A percentile compares a stretch with the other conserved stretches of the same genome.
These are phyloP conservation scores for Pichia rugopelliculosa DNA, from an alignment of 805 yeast species.

Conservation along the genomic window DNA sequence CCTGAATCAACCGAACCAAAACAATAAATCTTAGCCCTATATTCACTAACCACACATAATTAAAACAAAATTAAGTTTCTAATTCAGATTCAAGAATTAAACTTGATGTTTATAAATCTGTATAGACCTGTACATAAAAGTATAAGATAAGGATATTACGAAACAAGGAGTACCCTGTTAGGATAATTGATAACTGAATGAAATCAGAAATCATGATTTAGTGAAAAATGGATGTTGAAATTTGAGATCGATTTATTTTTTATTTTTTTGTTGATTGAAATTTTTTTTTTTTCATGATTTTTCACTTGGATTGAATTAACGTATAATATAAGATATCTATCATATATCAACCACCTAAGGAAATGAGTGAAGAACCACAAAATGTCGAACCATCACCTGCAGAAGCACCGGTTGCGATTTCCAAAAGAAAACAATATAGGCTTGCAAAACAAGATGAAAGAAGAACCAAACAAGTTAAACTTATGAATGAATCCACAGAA, in stretches of 20 bases:
- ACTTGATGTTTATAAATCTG: background rate
- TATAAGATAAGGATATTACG: background rate
- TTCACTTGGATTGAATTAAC: background rate
- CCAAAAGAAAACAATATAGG: constrained; percentile 11
- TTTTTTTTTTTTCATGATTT: background rate
- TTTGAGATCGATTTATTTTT: background rate
- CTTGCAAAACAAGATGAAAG: constrained; percentile 35
- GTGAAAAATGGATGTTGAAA: background rate
- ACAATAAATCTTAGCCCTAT: background rate
- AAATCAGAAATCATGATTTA: no score
- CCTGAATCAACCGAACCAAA: background rate
- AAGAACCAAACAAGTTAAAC: constrained; percentile 38
- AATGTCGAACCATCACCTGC: background rate
- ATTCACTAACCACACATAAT: background rate
- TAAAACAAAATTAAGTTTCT: background rate
- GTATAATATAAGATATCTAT: background rate
- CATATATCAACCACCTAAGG: background rate
- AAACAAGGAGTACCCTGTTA: no score
- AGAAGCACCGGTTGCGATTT: background rate
- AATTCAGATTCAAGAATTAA: background rate
- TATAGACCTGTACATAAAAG: background rate
- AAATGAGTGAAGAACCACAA: background rate
- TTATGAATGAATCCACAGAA: constrained; percentile 24
- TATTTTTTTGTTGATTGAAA: background rate
- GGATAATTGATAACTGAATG: no score